A percentile compares a stretch with the other conserved stretches of the same genome.
Conservation (phyloP, 495 filamentous ascomycete genomes). For the Penicillium simplicissimum region DNA sequence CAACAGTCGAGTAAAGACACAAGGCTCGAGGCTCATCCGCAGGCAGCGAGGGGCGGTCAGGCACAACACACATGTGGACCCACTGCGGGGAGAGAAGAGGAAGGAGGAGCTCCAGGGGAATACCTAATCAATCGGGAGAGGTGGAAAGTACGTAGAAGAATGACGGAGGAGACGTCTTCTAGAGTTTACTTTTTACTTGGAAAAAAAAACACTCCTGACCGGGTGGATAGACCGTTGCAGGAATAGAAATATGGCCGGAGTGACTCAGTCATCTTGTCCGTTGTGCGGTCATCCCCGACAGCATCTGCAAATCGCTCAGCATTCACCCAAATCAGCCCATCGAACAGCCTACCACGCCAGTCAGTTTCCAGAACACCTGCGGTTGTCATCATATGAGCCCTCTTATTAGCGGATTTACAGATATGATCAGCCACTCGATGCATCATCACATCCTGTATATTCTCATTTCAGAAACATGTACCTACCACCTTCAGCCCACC, state of each 20-base stretch:
- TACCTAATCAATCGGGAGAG: not conserved
- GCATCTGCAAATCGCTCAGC: not conserved
- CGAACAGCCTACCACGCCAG: not conserved
- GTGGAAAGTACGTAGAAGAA: not conserved
- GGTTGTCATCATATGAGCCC: not conserved
- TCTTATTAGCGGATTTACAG: not conserved
- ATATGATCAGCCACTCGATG: not conserved
- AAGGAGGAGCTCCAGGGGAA: conserved; percentile 5
- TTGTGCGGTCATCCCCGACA: not conserved
- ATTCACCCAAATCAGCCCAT: not conserved
- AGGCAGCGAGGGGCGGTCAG: conserved; percentile 41
- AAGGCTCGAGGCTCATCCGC: conserved; percentile 12
- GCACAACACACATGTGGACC: conserved; percentile 37
- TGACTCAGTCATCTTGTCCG: not conserved
- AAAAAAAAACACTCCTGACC: not conserved
- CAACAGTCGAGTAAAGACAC: conserved; percentile 10
- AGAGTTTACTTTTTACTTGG: not conserved
- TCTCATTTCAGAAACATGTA: no score
- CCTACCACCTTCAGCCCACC: not conserved
- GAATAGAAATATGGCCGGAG: not conserved
- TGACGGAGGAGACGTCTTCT: not conserved
- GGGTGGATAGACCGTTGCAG: not conserved
- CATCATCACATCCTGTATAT: not conserved
- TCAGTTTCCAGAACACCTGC: not conserved
- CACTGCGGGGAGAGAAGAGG: conserved; percentile 35